Evolutionary conservation across 176 grass and related monocot species (phyloP).

Genomic region (Oryza brachyantha): DNA sequence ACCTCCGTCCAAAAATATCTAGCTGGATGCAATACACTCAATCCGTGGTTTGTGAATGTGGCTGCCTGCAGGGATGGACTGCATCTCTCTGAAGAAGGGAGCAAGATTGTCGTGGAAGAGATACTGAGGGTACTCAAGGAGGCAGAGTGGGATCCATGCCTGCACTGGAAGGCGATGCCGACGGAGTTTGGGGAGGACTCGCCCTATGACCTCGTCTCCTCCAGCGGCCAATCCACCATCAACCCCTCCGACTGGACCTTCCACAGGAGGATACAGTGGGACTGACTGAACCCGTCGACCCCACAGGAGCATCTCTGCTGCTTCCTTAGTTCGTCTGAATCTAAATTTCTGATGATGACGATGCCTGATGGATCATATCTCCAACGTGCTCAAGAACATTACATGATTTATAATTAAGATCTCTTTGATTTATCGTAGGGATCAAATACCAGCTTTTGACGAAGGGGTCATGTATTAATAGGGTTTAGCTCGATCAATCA

Average conservation of each 20-base stretch:
- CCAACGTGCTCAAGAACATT: not conserved
- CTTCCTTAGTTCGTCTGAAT: not conserved
- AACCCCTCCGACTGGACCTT: slow-evolving; percentile 65
- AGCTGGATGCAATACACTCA: not conserved
- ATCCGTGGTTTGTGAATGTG: not conserved
- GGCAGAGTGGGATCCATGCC: slow-evolving; percentile 80
- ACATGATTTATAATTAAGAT: not conserved
- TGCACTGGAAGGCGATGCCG: slow-evolving; percentile 69
- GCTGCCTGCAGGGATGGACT: slow-evolving; percentile 49
- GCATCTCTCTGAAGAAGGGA: slow-evolving; percentile 78
- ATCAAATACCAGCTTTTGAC: not conserved
- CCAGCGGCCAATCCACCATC: slow-evolving; percentile 54
- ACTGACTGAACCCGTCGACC: slow-evolving; percentile 41
- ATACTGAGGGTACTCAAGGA: slow-evolving; percentile 66
- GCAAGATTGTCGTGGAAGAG: slow-evolving; percentile 56
- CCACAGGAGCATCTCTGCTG: no score
- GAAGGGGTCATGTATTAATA: not conserved
- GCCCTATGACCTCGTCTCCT: slow-evolving; percentile 56
- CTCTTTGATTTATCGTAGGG: not conserved
- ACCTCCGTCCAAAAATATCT: no score
- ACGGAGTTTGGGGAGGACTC: slow-evolving; percentile 86
- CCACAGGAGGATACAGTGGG: slow-evolving; percentile 64
- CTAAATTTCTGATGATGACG: not conserved
- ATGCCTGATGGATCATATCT: not conserved
- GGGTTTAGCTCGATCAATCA: not conserved